Conservation (phyloP, 2,329 filamentous ascomycete species). For the Chaetomium sp. region DNA sequence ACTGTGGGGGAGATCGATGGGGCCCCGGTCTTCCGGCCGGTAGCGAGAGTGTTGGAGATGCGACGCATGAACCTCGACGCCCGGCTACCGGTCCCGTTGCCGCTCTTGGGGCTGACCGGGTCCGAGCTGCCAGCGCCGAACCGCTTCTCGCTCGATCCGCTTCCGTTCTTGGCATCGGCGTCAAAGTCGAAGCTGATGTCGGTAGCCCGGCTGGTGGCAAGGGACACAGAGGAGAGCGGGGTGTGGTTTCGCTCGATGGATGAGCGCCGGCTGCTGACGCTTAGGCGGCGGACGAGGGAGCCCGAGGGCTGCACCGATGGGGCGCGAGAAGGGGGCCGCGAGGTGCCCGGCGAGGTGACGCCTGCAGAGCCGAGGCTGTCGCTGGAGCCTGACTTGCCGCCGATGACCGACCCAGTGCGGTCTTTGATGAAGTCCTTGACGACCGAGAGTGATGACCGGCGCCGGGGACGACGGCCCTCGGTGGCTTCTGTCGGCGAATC, state of each 20-base stretch:
- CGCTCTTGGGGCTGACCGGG: conserved; percentile 33
- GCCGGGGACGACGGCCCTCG: conserved; percentile 28
- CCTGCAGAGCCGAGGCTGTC: conserved; percentile 33
- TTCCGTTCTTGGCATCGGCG: conserved; percentile 40
- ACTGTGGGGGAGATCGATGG: conserved; percentile 46
- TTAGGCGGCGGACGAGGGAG: conserved; percentile 55
- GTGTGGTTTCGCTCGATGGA: conserved; percentile 43
- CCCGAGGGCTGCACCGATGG: conserved; percentile 42
- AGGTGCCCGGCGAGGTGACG: conserved; percentile 4
- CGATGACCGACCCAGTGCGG: conserved; percentile 43
- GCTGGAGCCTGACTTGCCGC: conserved; percentile 38
- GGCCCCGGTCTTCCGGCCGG: conserved; percentile 39
- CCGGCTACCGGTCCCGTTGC: conserved; percentile 46
- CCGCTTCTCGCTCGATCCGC: conserved; percentile 17
- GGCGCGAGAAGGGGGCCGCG: conserved; percentile 42
- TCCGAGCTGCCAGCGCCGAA: conserved; percentile 14
- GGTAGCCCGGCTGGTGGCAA: conserved; percentile 38
- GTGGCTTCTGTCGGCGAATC: conserved; percentile 26
- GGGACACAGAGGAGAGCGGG: conserved; percentile 26
- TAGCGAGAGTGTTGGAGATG: conserved; percentile 47
- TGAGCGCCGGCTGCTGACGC: conserved; percentile 55
- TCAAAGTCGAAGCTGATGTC: conserved; percentile 41
- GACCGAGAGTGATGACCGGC: conserved; percentile 53
- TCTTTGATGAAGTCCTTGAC: conserved; percentile 58
- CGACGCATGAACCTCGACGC: conserved; percentile 53